Evolutionary conservation across 179 eudicot species (phyloP).

Genomic region (Silene coronaria): DNA sequence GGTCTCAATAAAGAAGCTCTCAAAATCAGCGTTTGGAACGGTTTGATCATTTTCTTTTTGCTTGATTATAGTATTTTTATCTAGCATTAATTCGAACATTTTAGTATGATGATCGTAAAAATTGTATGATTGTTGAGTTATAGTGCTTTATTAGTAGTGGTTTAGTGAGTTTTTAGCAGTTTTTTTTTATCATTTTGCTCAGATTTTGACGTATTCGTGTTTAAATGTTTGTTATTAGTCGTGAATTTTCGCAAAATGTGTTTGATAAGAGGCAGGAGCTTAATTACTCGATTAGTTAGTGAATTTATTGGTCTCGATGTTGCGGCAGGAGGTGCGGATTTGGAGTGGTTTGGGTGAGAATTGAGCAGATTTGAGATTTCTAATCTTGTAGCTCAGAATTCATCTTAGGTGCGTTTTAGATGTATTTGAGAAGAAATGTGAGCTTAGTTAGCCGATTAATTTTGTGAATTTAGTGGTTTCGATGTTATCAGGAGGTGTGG

Average conservation of each 20-base stretch:
- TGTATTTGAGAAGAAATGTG: background rate
- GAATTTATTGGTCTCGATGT: background rate
- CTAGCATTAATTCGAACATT: background rate
- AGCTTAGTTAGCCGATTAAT: background rate
- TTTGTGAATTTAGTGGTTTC: background rate
- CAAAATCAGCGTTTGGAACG: slow-evolving; percentile 94
- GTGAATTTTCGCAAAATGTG: background rate
- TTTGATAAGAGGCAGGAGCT: background rate
- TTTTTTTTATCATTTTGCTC: background rate
- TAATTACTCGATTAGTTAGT: background rate
- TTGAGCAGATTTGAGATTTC: background rate
- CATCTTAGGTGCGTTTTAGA: too few relatives aligned
- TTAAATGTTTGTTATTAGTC: background rate
- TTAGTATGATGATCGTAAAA: background rate
- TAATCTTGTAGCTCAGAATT: background rate
- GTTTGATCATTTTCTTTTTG: slow-evolving; percentile 28
- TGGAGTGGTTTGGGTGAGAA: slow-evolving; percentile 3
- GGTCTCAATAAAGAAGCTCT: slow-evolving; percentile 95
- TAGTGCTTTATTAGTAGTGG: background rate
- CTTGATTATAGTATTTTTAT: background rate
- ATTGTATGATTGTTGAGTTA: background rate
- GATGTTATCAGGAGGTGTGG: background rate
- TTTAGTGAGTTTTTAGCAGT: background rate
- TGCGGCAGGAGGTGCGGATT: background rate
- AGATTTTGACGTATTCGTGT: background rate